Conservation (phyloP, 2,329 filamentous ascomycete species). For the Microsporum audouinii region DNA sequence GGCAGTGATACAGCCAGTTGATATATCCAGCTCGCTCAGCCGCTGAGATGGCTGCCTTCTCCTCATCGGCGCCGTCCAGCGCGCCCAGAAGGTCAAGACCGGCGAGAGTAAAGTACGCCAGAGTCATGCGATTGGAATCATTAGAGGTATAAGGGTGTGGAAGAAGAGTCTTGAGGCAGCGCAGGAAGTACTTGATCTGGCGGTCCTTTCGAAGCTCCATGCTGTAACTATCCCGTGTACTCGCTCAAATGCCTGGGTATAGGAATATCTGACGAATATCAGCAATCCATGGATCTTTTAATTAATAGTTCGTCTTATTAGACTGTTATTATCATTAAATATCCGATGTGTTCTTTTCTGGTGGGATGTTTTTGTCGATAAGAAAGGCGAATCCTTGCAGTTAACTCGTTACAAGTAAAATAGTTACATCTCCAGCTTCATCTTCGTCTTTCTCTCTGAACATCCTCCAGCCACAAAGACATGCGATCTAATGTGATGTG, state of each 20-base stretch:
- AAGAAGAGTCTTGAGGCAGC: constrained; percentile 70
- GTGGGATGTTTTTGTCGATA: background rate
- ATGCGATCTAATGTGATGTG: background rate
- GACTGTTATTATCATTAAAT: background rate
- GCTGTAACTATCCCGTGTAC: background rate
- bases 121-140: constrained; percentile 80
- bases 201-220: constrained; percentile 35
- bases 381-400: background rate
- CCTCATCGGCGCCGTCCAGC: constrained; percentile 35
- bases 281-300: no score
- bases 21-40: constrained; percentile 53
- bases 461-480: background rate
- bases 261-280: background rate
- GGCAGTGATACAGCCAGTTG: constrained; percentile 57
- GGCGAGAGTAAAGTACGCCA: constrained; percentile 80
- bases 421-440: background rate
- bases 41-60: constrained; percentile 29
- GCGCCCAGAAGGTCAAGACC: constrained; percentile 69
- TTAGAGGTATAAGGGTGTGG: constrained; percentile 75
- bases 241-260: background rate
- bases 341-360: background rate
- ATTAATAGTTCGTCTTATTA: no score
- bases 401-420: background rate
- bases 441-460: background rate
- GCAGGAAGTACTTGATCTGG: constrained; percentile 86